Evolutionary conservation across 1,139 yeast genomes (phyloP), one percentile per base, ranked within the genome.

Genomic region (Chernovozyma aurita): DNA sequence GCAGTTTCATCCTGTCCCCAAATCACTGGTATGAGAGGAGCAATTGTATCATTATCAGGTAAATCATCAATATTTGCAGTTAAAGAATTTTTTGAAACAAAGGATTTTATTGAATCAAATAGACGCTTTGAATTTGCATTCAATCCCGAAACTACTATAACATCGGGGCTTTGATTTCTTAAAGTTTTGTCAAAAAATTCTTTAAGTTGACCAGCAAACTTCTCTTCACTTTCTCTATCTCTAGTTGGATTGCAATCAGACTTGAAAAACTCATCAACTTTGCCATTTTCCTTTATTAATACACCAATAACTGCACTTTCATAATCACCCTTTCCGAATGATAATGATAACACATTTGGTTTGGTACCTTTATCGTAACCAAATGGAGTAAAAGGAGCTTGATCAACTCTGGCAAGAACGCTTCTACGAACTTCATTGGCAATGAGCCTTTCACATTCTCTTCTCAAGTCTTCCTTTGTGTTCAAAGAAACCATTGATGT

Each of bases 1-100:
- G 98, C 97, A 24, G 95, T 88, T 56, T 92, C 98, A 57, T 92
- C 97, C 49, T 84, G 86, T 22, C 86, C 95, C 80, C 88, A 92
- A 13, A 88, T 65, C 3, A 86, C 78, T 35, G 68, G 76, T 24
- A 81, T 49, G 24, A 73, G 55, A 30, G 57, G 55, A 9, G 59
- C 65, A 25, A 65, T 72, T 3, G 57, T 57, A 59, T 46, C 64
- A 42, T 34, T 43, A 22, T 13, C 17, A 2, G 56, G 50, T 31
- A 62, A 52, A 30, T 64, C 73, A 21, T 76, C 85, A 20, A 71
- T 72, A 37, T 72, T 77, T 12, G 79, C 80, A 18, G 65, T 62
- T 24, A 85, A 59, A 31, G 73, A 72, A 46, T 85, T 76, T 15
- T 64, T 68, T 35, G 73, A 71, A 13, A 86, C 74, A 36, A 85